A percentile compares a stretch with the other conserved stretches of the same genome.
phyloP scores from a whole-genome alignment of 805 yeast species.

The Wickerhamiella galacta region DNA sequence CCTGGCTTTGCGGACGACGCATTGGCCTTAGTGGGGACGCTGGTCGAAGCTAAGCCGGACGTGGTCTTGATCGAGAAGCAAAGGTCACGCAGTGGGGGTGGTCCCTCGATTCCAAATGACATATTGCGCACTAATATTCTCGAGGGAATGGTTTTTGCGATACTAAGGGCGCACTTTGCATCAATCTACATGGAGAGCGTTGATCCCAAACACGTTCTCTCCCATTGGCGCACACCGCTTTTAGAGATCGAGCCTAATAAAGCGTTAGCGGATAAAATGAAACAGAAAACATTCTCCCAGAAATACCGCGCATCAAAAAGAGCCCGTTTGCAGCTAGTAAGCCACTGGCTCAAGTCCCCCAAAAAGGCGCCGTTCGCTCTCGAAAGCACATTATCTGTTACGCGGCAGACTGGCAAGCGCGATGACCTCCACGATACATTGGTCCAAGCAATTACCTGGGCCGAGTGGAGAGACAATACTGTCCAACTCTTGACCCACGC shows the following conservation, averaged over 20 bases:
- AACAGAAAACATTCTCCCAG: conserved; percentile 1
- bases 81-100: conserved; percentile 33
- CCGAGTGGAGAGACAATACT: conserved; percentile 27
- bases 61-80: conserved; percentile 39
- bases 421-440: conserved; percentile 54
- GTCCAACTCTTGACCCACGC: no score
- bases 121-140: conserved; percentile 36
- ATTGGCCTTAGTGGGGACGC: conserved; percentile 7
- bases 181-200: conserved; percentile 11
- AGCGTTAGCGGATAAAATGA: neutral
- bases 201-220: conserved; percentile 14
- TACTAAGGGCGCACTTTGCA: conserved; percentile 10
- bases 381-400: neutral
- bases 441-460: conserved; percentile 41
- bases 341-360: conserved; percentile 10
- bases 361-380: conserved; percentile 7
- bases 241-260: neutral
- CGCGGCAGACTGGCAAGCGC: conserved; percentile 24
- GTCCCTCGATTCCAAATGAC: conserved; percentile 32
- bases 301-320: conserved; percentile 14
- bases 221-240: conserved; percentile 14
- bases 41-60: conserved; percentile 20
- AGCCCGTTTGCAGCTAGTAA: conserved; percentile 12
- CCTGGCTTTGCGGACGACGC: conserved; percentile 18
- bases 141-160: conserved; percentile 32